Percentiles rank a stretch among this genome's conserved stretches.
Evolutionary conservation across 441 rosid genomes (phyloP).

Genomic region (Jatropha podagrica): DNA sequence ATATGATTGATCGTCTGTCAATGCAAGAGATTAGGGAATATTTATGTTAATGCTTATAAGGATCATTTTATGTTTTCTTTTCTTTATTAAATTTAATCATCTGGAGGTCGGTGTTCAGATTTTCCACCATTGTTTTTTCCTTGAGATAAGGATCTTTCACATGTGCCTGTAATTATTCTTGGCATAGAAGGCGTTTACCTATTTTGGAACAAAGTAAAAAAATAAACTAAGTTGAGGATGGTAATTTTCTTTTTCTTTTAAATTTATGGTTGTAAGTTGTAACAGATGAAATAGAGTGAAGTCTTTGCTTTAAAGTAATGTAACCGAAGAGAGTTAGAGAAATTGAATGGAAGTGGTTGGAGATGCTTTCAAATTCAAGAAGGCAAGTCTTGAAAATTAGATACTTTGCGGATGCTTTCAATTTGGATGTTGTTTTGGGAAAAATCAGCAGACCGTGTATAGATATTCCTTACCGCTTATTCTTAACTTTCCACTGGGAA

Average conservation of each 20-base stretch:
- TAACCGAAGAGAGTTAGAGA: background rate
- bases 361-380: constrained; percentile 27
- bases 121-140: background rate
- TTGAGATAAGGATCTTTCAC: background rate
- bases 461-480: constrained; percentile 1
- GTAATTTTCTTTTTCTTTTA: background rate
- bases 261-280: too few species aligned
- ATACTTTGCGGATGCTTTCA: constrained; percentile 31
- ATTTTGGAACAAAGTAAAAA: background rate
- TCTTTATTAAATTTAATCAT: background rate
- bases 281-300: constrained; percentile 13
- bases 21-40: background rate
- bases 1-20: background rate
- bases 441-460: background rate
- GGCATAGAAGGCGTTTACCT: constrained; percentile 8
- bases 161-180: constrained; percentile 5
- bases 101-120: background rate
- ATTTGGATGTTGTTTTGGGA: constrained; percentile 4
- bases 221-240: background rate
- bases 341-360: background rate
- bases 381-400: constrained; percentile 20
- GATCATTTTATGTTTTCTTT: background rate
- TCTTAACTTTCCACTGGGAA: background rate
- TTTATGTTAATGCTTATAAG: constrained; percentile 9
- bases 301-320: constrained; percentile 35